Percentiles rank a stretch among this genome's conserved stretches.
Conservation (phyloP, 352 stramenopile genomes). For the Phytophthora multivora region DNA sequence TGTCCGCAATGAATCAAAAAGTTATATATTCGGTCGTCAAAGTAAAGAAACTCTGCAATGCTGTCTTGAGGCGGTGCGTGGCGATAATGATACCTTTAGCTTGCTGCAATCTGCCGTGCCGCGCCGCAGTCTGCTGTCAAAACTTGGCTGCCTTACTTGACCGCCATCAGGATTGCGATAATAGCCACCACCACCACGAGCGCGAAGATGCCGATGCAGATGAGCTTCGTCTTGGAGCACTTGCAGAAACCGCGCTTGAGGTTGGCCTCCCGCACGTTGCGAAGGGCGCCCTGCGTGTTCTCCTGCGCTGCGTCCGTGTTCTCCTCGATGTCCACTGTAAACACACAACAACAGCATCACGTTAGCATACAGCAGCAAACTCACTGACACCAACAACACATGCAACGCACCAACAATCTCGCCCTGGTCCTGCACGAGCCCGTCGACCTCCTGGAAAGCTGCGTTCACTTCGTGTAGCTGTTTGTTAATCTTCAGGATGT, state of each 20-base stretch:
- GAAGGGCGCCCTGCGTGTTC: conserved; percentile 51
- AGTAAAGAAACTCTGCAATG: conserved; percentile 1
- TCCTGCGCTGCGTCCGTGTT: conserved; percentile 55
- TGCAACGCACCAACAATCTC: conserved; percentile 63
- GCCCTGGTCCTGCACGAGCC: conserved; percentile 64
- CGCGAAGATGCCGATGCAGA: conserved; percentile 55
- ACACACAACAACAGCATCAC: conserved; percentile 7
- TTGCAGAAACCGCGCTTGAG: conserved; percentile 52
- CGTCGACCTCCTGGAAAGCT: conserved; percentile 67
- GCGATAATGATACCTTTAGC: not conserved
- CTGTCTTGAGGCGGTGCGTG: conserved; percentile 1
- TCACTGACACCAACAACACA: not conserved
- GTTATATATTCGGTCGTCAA: conserved; percentile 29
- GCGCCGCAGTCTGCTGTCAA: conserved; percentile 6
- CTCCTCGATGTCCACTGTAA: conserved; percentile 61
- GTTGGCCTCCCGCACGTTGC: conserved; percentile 65
- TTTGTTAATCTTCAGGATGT: conserved; percentile 78
- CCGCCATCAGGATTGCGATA: conserved; percentile 45
- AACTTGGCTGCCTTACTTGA: conserved; percentile 33
- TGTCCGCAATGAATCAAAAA: conserved; percentile 16
- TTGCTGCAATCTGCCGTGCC: conserved; percentile 1
- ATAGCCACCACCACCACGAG: conserved; percentile 55
- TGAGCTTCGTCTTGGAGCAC: conserved; percentile 67
- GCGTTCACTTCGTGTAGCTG: conserved; percentile 72
- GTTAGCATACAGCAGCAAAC: not conserved